A percentile compares a stretch with the other conserved stretches of the same genome.
Conservation (phyloP, 2,329 filamentous ascomycete genomes). For the Hymenoscyphus fructigenus region DNA sequence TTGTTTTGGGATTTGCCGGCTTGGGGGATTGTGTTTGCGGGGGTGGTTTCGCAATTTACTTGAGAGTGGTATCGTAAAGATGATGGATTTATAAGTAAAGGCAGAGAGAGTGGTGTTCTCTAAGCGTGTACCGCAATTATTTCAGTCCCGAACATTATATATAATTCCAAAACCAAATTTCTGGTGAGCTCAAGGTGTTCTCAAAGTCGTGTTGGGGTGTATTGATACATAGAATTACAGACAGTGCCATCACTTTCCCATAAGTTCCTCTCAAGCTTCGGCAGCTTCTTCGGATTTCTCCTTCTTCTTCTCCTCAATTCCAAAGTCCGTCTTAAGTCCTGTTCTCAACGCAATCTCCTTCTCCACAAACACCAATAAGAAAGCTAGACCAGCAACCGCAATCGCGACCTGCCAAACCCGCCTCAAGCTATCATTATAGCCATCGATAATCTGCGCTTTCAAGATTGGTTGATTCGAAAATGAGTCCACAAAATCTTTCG, state of each 20-base stretch:
- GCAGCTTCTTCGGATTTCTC: not conserved
- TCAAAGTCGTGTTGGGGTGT: no score
- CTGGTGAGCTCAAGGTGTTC: no score
- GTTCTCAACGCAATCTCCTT: not conserved
- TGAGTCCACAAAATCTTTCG: not conserved
- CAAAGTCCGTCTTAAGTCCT: not conserved
- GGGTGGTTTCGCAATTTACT: constrained; percentile 5
- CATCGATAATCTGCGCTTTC: not conserved
- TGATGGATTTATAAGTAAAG: not conserved
- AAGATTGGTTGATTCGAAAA: not conserved
- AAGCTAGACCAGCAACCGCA: not conserved
- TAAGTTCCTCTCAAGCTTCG: not conserved
- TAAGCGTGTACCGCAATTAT: no score
- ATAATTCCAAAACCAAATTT: no score
- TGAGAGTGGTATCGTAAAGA: constrained; percentile 21
- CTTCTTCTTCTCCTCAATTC: not conserved
- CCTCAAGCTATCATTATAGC: not conserved
- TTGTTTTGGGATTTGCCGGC: constrained; percentile 4
- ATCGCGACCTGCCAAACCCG: not conserved
- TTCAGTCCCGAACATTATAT: no score
- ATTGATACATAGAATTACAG: not conserved
- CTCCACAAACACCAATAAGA: not conserved
- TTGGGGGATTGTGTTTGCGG: not conserved
- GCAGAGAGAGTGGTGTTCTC: no score
- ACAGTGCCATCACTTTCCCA: not conserved